Evolutionary conservation across 805 yeast species (phyloP), one percentile per base, ranked within the genome.

Genomic region (Zygoascus tannicola): DNA sequence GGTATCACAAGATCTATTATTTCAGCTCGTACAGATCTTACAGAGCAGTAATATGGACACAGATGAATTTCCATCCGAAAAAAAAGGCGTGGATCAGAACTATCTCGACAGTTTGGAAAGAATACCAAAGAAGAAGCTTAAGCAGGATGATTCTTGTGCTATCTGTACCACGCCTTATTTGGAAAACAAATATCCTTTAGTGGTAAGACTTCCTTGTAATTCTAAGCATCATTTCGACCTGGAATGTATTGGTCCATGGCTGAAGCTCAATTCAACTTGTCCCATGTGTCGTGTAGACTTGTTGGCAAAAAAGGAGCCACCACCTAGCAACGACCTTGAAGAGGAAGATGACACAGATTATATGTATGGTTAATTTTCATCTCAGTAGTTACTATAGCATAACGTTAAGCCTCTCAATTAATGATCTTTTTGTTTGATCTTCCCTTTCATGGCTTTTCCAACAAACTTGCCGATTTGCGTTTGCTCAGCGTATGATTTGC

Each of bases 211-310:
- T 21, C 81, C 80, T 2, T 88, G 97, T 62, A 68, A 70, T 33
- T 58, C 64, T 5, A 71, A 68, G 32, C 97, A 88, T 60, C 71
- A 71, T 35, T 88, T 84, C 62, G 97, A 88, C 58, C 67, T 87
- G 50, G 97, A 90, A 52, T 88, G 97, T 59, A 78, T 90, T 32
- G 81, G 82, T 0, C 92, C 94, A 0, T 88, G 97, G 97, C 68
- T 90, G 42, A 75, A 76, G 50, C 67, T 78, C 39, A 59, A 62
- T 44, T 50, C 67, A 8, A 66, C 68, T 3, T 88, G 97, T 57
- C 97, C 97, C 0, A 62, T 90, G 55, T 90, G 97, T 58, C 70
- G 97, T 50, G 76, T 73, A 48, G 80, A 86, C 56, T 75, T 88
- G 21, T 59, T 74, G 18, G 74, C 69, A 41, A 74, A 65, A 66